phyloP scores from a whole-genome alignment of 2,329 filamentous ascomycete genomes.

The Alternaria longipes region DNA sequence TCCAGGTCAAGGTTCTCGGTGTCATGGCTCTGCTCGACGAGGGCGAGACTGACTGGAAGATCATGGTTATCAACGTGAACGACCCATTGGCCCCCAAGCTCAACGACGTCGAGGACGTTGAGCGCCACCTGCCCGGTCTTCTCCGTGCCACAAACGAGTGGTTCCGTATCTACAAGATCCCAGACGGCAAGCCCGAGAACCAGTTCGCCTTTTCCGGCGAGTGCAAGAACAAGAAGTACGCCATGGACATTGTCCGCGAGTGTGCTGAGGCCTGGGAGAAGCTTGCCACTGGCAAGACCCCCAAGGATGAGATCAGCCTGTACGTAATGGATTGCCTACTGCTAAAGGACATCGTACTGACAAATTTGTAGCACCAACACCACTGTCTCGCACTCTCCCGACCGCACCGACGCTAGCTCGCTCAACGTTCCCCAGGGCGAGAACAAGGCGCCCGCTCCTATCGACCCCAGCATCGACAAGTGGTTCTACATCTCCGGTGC shows the following conservation, averaged over 20 bases:
- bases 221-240: constrained; percentile 99
- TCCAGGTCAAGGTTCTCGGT: constrained; percentile 99
- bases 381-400: constrained; percentile 75
- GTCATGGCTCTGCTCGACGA: constrained; percentile 99
- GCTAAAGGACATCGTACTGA: constrained; percentile 25
- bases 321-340: constrained; percentile 65
- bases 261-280: constrained; percentile 97
- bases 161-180: constrained; percentile 99
- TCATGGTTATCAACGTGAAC: constrained; percentile 99
- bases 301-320: constrained; percentile 80
- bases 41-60: constrained; percentile 99
- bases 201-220: constrained; percentile 99
- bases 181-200: constrained; percentile 99
- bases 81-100: constrained; percentile 96
- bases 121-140: constrained; percentile 96
- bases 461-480: constrained; percentile 98
- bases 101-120: constrained; percentile 98
- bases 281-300: constrained; percentile 89
- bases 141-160: constrained; percentile 99
- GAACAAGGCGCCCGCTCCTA: constrained; percentile 84
- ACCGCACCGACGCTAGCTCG: constrained; percentile 73
- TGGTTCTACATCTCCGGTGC: constrained; percentile 99
- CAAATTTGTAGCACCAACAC: constrained; percentile 75
- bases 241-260: constrained; percentile 93
- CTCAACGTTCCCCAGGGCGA: constrained; percentile 81